Percentiles rank a stretch among this genome's conserved stretches.
These are phyloP conservation scores for Spirogloea muscicola DNA, from an alignment of 139 green algal genomes.

Conservation along the genomic window DNA sequence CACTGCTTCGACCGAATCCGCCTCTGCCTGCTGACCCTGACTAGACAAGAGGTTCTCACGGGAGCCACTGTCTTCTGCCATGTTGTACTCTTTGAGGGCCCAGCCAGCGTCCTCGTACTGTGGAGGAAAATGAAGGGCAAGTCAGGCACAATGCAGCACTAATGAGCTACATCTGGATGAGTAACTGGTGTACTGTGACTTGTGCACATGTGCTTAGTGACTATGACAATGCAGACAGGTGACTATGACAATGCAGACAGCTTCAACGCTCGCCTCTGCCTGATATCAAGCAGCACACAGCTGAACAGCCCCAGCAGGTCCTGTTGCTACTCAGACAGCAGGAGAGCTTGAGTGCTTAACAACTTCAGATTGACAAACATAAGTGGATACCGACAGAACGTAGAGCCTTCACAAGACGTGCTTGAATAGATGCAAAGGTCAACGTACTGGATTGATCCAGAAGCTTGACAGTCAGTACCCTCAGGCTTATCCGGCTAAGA, in stretches of 20 bases:
- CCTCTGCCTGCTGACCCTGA: neutral
- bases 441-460: no score
- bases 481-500: no score
- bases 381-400: no score
- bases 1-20: neutral
- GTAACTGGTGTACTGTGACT: neutral
- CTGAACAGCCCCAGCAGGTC: neutral
- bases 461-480: no score
- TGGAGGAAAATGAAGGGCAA: neutral
- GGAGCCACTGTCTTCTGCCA: neutral
- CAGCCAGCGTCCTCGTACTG: conserved; percentile 20
- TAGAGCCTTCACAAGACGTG: no score
- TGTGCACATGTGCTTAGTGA: neutral
- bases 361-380: no score
- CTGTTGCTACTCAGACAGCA: no score
- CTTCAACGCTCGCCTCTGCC: neutral
- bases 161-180: neutral
- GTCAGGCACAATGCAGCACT: conserved; percentile 1
- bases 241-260: neutral
- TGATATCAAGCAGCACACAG: neutral
- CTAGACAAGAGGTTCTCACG: neutral
- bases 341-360: no score
- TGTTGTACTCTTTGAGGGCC: conserved; percentile 16
- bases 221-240: no score
- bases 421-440: no score